These are phyloP conservation scores for Xanthoconium stramineum DNA, from an alignment of 768 basidiomycete genomes.

Conservation along the genomic window DNA sequence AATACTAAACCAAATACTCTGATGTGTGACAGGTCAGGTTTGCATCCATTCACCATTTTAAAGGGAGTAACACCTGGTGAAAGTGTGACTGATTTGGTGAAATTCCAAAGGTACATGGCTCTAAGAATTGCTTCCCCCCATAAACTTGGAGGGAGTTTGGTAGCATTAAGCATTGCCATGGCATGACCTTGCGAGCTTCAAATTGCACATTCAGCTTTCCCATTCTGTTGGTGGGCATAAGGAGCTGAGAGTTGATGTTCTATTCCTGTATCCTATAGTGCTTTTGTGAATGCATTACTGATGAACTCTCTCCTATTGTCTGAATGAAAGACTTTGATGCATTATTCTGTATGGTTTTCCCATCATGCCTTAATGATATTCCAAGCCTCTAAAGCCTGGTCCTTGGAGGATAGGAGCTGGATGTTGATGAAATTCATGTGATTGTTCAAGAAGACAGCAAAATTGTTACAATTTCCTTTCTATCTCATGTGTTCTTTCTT, in stretches of 20 bases:
- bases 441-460: conserved; percentile 17
- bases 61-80: no score
- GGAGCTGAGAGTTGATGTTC: not conserved
- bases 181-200: not conserved
- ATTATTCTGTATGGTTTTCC: not conserved
- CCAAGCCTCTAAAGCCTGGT: not conserved
- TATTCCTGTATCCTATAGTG: not conserved
- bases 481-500: no score
- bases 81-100: not conserved
- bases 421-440: not conserved
- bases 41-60: not conserved
- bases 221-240: not conserved
- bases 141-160: not conserved
- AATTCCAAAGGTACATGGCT: not conserved
- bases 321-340: not conserved
- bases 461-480: no score
- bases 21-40: not conserved
- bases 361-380: not conserved
- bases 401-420: not conserved
- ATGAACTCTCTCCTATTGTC: not conserved
- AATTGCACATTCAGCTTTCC: not conserved
- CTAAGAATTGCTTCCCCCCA: not conserved
- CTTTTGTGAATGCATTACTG: not conserved
- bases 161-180: not conserved
- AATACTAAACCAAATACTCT: no score